phyloP scores from a whole-genome alignment of 163 green algal genomes.

The Scenedesmus sp. region DNA sequence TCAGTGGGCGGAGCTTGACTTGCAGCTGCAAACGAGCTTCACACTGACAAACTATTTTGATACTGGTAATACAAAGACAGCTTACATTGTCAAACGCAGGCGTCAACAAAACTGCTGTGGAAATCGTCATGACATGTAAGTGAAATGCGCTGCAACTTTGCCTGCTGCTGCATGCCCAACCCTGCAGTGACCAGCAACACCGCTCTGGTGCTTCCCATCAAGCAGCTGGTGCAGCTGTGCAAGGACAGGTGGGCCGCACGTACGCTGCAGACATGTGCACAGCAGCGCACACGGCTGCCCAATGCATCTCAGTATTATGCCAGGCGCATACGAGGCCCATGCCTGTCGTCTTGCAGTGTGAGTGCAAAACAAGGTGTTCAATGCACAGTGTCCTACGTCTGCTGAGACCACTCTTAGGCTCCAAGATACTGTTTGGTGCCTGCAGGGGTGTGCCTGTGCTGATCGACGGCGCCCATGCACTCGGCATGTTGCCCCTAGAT shows the following conservation, averaged over 20 bases:
- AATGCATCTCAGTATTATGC: too few relatives aligned
- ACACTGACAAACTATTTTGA: too few relatives aligned
- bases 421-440: neutral
- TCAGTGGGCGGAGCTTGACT: too few relatives aligned
- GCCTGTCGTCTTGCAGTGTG: too few relatives aligned
- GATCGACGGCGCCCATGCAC: slow-evolving; percentile 76
- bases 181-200: slow-evolving; percentile 76
- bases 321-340: too few relatives aligned
- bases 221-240: slow-evolving; percentile 67
- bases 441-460: slow-evolving; percentile 75
- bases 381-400: neutral
- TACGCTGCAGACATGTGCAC: too few relatives aligned
- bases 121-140: neutral
- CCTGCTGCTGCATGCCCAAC: neutral
- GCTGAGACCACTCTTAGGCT: too few relatives aligned
- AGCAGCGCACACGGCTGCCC: too few relatives aligned
- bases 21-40: too few relatives aligned
- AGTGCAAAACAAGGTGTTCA: too few relatives aligned
- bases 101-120: neutral
- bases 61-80: too few relatives aligned
- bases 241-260: slow-evolving; percentile 55
- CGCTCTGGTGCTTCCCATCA: slow-evolving; percentile 71
- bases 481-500: slow-evolving; percentile 70
- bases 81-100: too few relatives aligned
- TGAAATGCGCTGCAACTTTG: neutral